Evolutionary conservation across 2,329 filamentous ascomycete genomes (phyloP).

Genomic region (Exophiala phaeomuriformis): DNA sequence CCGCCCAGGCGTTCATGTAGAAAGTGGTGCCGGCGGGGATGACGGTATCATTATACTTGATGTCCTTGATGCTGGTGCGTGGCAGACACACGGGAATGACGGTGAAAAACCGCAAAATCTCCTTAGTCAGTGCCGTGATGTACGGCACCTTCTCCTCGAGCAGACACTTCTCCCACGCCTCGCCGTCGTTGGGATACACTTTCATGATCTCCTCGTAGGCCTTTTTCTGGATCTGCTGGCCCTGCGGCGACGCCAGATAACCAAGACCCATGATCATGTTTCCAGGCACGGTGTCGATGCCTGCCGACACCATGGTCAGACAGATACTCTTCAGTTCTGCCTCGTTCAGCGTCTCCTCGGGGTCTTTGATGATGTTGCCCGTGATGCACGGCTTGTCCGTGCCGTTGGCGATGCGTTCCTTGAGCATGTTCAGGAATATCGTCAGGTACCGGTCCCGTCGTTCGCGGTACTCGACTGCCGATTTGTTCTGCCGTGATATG

Average conservation of each 20-base stretch:
- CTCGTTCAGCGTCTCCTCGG: slow-evolving; percentile 61
- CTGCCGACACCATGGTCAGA: slow-evolving; percentile 73
- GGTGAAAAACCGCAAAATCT: slow-evolving; percentile 69
- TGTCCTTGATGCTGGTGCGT: slow-evolving; percentile 63
- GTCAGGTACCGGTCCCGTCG: slow-evolving; percentile 61
- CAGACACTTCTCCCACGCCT: slow-evolving; percentile 69
- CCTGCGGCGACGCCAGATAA: slow-evolving; percentile 60
- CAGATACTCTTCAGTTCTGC: slow-evolving; percentile 74
- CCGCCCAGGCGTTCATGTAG: slow-evolving; percentile 74
- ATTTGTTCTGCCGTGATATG: slow-evolving; percentile 51
- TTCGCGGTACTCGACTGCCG: slow-evolving; percentile 58
- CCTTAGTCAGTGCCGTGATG: slow-evolving; percentile 69
- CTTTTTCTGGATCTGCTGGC: slow-evolving; percentile 62
- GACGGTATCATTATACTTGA: slow-evolving; percentile 57
- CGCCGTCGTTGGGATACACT: slow-evolving; percentile 59
- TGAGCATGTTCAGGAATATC: slow-evolving; percentile 52
- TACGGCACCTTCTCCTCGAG: slow-evolving; percentile 70
- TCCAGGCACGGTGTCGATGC: slow-evolving; percentile 71
- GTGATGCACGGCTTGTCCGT: slow-evolving; percentile 63
- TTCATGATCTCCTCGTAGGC: slow-evolving; percentile 64
- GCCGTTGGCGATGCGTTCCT: slow-evolving; percentile 54
- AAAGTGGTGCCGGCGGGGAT: slow-evolving; percentile 73
- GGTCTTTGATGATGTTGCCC: slow-evolving; percentile 63
- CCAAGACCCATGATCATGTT: slow-evolving; percentile 75
- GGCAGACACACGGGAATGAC: slow-evolving; percentile 75